Evolutionary conservation across 139 green algal genomes (phyloP), one percentile per base, ranked within the genome.

Genomic region (Picochlorum sp.): DNA sequence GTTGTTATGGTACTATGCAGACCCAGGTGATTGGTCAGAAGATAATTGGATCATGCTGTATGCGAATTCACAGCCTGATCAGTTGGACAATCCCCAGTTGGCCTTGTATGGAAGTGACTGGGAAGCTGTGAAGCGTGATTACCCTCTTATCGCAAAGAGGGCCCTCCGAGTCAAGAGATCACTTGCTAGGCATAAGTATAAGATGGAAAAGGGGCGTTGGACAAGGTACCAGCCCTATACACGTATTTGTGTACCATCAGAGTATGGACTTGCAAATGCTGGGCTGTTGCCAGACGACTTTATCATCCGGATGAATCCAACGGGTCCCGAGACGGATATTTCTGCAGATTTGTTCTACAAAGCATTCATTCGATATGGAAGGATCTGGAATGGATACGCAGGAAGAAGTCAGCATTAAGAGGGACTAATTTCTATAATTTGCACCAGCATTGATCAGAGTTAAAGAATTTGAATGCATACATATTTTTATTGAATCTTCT

Each of bases 311-410:
- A 54, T 54, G 47, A 54, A 54, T 21, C 47, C 47, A 26, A 54
- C 47, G 15, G 47, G 47, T 54, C 47, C 47, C 3, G 47, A 21
- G 2, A 54, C 47, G 13, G 47, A 54, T 54, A 54, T 54, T 26
- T 54, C 47, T 26, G 16, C 47, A 20, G 47, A 54, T 21, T 20
- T 54, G 1, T 54, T 54, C 47, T 54, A 54, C 15, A 54, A 54
- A 21, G 47, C 47, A 21, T 54, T 54, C n/a, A 54, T 54, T 21
- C 47, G 47, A 54, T 54, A 54, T 54, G 47, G 47, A 54, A 54
- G 47, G 47, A 21, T 54, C 6, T 54, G n/a, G 18, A 54, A 21
- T 54, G 47, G 47, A 21, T 54, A 54, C n/a, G 47, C 47, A 26
- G 47, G 47, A 21, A 54, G 5, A 21, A 54, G 47, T 54, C 47